These are phyloP conservation scores for Taphrina pruni DNA, from an alignment of 1,139 yeast genomes.

Conservation along the genomic window DNA sequence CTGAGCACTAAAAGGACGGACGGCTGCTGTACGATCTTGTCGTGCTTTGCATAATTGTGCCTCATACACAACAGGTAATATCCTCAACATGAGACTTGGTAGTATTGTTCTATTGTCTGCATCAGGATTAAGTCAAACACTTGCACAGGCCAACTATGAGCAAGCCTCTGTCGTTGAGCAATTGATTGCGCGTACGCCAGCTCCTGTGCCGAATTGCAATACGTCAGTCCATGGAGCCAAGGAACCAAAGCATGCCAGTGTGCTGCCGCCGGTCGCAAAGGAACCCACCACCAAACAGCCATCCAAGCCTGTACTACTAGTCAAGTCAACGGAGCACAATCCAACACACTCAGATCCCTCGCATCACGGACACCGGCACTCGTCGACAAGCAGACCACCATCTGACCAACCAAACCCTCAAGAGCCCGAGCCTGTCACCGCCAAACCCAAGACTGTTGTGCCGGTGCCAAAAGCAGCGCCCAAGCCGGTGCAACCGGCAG, in stretches of 20 bases:
- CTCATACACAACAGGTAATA: too few species aligned
- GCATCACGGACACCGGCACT: neutral
- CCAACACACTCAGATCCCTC: neutral
- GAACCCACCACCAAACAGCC: neutral
- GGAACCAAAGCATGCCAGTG: neutral
- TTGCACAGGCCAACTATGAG: neutral
- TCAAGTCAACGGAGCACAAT: neutral
- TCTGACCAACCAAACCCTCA: neutral
- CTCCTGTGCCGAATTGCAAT: neutral
- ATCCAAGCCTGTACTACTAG: neutral
- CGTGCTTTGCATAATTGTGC: too few species aligned
- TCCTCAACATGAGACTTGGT: neutral
- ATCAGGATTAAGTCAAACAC: neutral
- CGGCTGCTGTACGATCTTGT: too few species aligned
- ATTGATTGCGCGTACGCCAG: neutral
- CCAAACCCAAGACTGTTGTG: neutral
- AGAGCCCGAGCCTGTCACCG: slow-evolving; percentile 2
- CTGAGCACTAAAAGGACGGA: neutral
- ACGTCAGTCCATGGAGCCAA: neutral
- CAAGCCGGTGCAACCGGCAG: neutral
- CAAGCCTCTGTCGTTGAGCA: slow-evolving; percentile 5
- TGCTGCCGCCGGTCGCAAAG: neutral
- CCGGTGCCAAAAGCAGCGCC: neutral
- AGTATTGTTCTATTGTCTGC: neutral
- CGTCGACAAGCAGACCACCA: neutral